Base-by-base conservation (phyloP, 2,329 filamentous ascomycete genomes). In the Emergomyces orientalis region DNA sequence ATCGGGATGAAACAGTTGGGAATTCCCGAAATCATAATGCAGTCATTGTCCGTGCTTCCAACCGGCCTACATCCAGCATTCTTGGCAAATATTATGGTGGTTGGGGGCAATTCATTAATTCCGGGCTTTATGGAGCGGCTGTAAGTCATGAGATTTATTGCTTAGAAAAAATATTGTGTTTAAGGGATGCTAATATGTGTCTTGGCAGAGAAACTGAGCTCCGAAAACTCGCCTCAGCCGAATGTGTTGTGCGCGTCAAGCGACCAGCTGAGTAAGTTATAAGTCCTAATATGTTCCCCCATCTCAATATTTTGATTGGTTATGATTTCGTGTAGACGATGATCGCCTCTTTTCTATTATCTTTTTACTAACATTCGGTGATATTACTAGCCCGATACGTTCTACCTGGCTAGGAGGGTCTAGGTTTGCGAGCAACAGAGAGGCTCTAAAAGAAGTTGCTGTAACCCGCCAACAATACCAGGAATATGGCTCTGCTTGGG, bases 381-480 rank as follows among this genome's bases (percentile, higher is more conserved):
- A 47, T n/a, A 43, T 43, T 67, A 63, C 6, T 63, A 80, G 78
- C 70, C 90, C 93, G 0, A 81, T 96, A 67, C 87, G 85, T 30
- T 90, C 87, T 66, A 91, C 89, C 0, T 99, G 93, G 93, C 77
- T 86, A 14, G 94, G 94, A 19, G 93, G 87, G n/a, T 88, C 89
- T 27, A 83, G 86, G 63, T 79, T 97, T 62, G 91, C 91, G 0
- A 84, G 78, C 59, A 86, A 92, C 69, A 80, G 81, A 51, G 81
- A 88, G 47, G 79, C 80, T 59, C 67, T 95, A 60, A 82, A 86
- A 64, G 82, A 82, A 58, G 76, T 91, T 14, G 82, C 86, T 1
- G 89, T 97, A n/a, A 94, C 90, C 0, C 90, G 89, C 72, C 84
- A 89, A 65, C 91, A 99, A 72, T 99, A 99, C 73, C 86, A 94